Conservation (phyloP, 331 rosid species). For the Malus hybrid region DNA sequence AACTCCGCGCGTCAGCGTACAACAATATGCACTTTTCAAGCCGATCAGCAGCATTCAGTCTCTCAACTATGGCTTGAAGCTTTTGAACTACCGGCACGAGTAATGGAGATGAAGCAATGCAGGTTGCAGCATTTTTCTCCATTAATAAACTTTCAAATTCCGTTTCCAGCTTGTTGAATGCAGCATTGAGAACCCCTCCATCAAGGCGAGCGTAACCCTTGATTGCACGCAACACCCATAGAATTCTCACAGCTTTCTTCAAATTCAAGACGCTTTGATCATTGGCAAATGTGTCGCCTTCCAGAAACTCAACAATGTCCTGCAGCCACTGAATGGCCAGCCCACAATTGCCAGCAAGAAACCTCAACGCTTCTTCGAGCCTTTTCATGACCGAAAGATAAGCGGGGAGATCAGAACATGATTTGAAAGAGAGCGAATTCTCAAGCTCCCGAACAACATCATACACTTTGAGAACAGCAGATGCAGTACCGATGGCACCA, state of each 20-base stretch:
- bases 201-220: constrained; percentile 28
- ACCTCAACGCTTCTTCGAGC: constrained; percentile 64
- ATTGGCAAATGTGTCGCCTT: constrained; percentile 25
- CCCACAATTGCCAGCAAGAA: constrained; percentile 59
- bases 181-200: constrained; percentile 62
- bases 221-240: constrained; percentile 40
- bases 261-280: constrained; percentile 28
- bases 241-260: constrained; percentile 38
- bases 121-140: constrained; percentile 24
- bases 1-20: constrained; percentile 51
- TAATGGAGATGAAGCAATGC: constrained; percentile 10
- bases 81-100: constrained; percentile 33
- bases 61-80: constrained; percentile 42
- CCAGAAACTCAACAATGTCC: constrained; percentile 35
- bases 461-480: constrained; percentile 48
- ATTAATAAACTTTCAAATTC: constrained; percentile 49
- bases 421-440: constrained; percentile 33
- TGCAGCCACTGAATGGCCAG: constrained; percentile 63
- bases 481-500: constrained; percentile 55
- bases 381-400: constrained; percentile 40
- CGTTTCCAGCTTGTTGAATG: constrained; percentile 58
- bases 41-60: constrained; percentile 45
- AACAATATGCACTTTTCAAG: constrained; percentile 40
- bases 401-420: constrained; percentile 38
- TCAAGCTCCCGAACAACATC: constrained; percentile 50